Conservation (phyloP, 257 asterid genomes). For the Jacaranda copaia region DNA sequence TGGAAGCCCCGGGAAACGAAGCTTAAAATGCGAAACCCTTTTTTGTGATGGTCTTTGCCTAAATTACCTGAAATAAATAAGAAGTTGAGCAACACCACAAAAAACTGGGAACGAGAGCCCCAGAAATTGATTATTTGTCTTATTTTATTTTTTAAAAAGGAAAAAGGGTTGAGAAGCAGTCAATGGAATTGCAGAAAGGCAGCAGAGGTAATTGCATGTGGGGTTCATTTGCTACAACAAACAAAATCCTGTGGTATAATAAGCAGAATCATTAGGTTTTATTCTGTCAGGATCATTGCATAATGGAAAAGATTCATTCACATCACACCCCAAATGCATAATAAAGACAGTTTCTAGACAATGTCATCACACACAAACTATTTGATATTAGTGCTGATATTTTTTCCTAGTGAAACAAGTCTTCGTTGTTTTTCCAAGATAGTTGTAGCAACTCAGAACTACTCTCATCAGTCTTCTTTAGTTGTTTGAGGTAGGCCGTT, state of each 20-base stretch:
- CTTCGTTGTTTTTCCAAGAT: slow-evolving; percentile 21
- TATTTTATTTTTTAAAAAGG: background rate
- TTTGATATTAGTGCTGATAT: background rate
- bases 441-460: slow-evolving; percentile 63
- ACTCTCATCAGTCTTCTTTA: slow-evolving; percentile 39
- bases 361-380: slow-evolving; percentile 14
- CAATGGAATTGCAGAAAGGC: slow-evolving; percentile 25
- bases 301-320: slow-evolving; percentile 17
- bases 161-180: slow-evolving; percentile 35
- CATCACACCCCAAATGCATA: background rate
- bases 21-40: too few relatives aligned
- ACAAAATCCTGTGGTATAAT: slow-evolving; percentile 36
- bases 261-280: slow-evolving; percentile 39
- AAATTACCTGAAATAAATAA: too few relatives aligned
- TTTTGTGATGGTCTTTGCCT: too few relatives aligned
- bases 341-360: background rate
- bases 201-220: slow-evolving; percentile 33
- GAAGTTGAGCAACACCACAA: background rate
- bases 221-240: slow-evolving; percentile 41
- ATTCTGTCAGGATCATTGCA: slow-evolving; percentile 31
- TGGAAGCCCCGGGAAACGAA: too few relatives aligned
- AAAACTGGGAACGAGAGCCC: background rate
- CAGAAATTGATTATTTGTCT: too few relatives aligned
- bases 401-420: slow-evolving; percentile 38
- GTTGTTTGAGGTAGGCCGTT: slow-evolving; percentile 22